Base-by-base conservation (phyloP, 768 basidiomycete genomes). In the Lactarius deliciosus region DNA sequence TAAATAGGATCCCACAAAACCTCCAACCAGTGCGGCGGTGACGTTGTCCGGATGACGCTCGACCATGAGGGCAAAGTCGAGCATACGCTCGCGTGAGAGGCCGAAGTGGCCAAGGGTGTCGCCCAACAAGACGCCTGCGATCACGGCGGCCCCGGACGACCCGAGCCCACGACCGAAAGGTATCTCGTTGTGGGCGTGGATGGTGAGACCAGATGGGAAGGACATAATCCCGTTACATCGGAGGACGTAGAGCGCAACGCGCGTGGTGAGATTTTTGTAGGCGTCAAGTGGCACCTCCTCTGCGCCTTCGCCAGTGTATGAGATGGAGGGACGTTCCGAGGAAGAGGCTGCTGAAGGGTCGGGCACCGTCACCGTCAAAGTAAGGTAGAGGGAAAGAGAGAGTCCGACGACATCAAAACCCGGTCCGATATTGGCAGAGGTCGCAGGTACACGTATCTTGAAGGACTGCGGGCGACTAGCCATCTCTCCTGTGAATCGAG, bases 341-440 rank as follows among this genome's bases (percentile, higher is more conserved):
- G 43, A 13, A 4, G 58, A 22, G 13, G 16, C 53, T 8, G 4
- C n/a, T 15, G 67, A 62, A 5, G 79, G 74, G 6, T 69, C 61
- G 6, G 78, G 73, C 15, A 83, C 73, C 57, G 80, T 81, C 72
- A 95, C 88, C 57, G 83, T 82, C 73, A 98, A 82, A 18, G 86
- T 88, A 71, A 98, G 85, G 71, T 88, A 83, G 36, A 97, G 85
- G 1, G 93, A 94, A 28, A 98, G 87, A 0, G 96, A 96, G 69
- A 99, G 89, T n/a, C 97, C 97, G 70, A 98, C 94, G 69, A 98
- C 97, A 76, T 99, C 97, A 78, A 99, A 99, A 30, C 96, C 96
- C 47, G 96, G 96, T 2, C 96, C 96, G 74, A 99, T 95, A 81
- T 99, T 99, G 70, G 96, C 96, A 69, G 96, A 95, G 2, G 96